Conservation (phyloP, 2,329 filamentous ascomycete species). For the Fusarium xyrophilum region DNA sequence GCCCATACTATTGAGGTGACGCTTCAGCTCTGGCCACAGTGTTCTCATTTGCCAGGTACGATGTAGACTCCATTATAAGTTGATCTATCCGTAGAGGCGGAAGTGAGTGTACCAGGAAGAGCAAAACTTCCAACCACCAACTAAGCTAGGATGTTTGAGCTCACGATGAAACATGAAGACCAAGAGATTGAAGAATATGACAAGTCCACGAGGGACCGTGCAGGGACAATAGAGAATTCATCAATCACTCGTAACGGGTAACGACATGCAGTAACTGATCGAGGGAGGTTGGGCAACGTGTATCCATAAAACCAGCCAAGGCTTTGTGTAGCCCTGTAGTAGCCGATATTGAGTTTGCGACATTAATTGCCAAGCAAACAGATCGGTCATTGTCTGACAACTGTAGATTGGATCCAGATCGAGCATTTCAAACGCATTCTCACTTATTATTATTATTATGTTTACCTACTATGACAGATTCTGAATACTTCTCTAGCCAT, state of each 20-base stretch:
- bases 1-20: too few relatives aligned
- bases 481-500: background rate
- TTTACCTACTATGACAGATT: background rate
- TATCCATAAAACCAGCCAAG: background rate
- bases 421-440: background rate
- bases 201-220: constrained; percentile 4
- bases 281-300: constrained; percentile 33
- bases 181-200: constrained; percentile 15
- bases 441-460: too few relatives aligned
- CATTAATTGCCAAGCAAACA: background rate
- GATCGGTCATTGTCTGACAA: background rate
- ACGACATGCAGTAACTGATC: constrained; percentile 9
- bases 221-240: constrained; percentile 12
- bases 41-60: background rate
- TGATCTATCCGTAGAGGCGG: background rate
- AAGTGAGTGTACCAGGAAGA: background rate
- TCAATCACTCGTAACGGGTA: constrained; percentile 25
- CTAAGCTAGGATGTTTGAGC: background rate
- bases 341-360: constrained; percentile 5
- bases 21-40: background rate
- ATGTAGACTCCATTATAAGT: background rate
- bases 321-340: background rate
- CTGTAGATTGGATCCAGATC: background rate
- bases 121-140: constrained; percentile 2
- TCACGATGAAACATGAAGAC: background rate